Evolutionary conservation across 495 filamentous ascomycete species (phyloP), one percentile per base, ranked within the genome.

Genomic region (Entonaema liquescens): DNA sequence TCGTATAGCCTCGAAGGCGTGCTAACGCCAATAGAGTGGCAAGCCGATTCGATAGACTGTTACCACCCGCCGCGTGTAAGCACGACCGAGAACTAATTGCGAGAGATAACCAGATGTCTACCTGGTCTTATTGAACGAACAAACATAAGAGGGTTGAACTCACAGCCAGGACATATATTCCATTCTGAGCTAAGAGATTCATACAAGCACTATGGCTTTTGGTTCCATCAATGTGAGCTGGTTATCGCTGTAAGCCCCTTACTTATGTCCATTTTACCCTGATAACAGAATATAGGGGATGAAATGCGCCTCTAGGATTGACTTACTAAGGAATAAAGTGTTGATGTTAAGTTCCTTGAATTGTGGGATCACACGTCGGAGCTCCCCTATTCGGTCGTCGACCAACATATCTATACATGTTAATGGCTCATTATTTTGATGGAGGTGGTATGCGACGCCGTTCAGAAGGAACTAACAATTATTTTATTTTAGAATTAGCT

Each of bases 121-220:
- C 8, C 25, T 29, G 19, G 15, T n/a, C 23, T 42, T 5, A 15
- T 3, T 59, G 6, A 53, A 53, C 15, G 17, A 26, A 55, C 23
- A 7, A 0, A 31, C 11, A 54, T 5, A 42, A 19, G 13, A 84
- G 86, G 25, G 89, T 5, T 21, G 90, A 54, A 64, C 80, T 75
- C 62, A 92, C 90, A n/a, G 86, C 82, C 54, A 92, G 83, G 2
- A 94, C 84, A 73, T 94, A 93, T 77, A 94, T 94, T 44, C 90
- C 91, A 9, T 89, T 88, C 52, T 89, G 84, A n/a, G 85, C 80
- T 13, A 94, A 83, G 70, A 88, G 71, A 25, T 81, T 74, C 91
- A 94, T 92, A 74, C 90, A 92, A 21, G 79, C 76, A 15, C 81
- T 79, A 78, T 93, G 91, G 78, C 91, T 83, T 59, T 82, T 74